These are phyloP conservation scores for Cardamine chenopodiifolia DNA, from an alignment of 345 rosid species.

Conservation along the genomic window DNA sequence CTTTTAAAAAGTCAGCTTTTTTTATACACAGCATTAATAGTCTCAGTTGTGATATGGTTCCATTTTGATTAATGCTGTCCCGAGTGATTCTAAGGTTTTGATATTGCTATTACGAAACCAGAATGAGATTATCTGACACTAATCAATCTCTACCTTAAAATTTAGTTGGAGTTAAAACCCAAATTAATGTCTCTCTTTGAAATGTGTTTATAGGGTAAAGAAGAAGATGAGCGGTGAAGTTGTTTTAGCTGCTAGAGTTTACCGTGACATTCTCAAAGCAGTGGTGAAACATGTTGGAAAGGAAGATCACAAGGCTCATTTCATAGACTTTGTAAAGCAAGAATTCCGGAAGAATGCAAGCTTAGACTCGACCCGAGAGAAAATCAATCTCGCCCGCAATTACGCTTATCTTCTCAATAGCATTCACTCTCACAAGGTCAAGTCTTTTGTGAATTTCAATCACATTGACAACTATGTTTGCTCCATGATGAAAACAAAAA, in stretches of 20 bases:
- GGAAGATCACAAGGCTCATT: slow-evolving; percentile 72
- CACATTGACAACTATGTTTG: not conserved
- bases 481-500: not conserved
- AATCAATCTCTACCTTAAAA: not conserved
- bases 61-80: not conserved
- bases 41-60: not conserved
- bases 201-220: not conserved
- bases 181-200: not conserved
- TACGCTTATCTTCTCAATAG: slow-evolving; percentile 68
- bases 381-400: slow-evolving; percentile 65
- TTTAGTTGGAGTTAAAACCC: not conserved
- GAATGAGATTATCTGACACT: not conserved
- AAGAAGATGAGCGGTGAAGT: slow-evolving; percentile 56
- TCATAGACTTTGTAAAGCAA: slow-evolving; percentile 55
- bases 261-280: slow-evolving; percentile 71
- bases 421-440: slow-evolving; percentile 85
- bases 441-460: not conserved
- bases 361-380: slow-evolving; percentile 49
- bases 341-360: slow-evolving; percentile 60
- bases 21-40: not conserved
- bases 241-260: slow-evolving; percentile 55
- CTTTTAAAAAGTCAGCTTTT: not conserved
- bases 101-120: not conserved
- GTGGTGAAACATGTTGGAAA: slow-evolving; percentile 72
- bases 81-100: too few species aligned